Percentiles rank a stretch among this genome's conserved stretches.
phyloP scores from a whole-genome alignment of 352 stramenopile genomes.

The Phytophthora rubi region DNA sequence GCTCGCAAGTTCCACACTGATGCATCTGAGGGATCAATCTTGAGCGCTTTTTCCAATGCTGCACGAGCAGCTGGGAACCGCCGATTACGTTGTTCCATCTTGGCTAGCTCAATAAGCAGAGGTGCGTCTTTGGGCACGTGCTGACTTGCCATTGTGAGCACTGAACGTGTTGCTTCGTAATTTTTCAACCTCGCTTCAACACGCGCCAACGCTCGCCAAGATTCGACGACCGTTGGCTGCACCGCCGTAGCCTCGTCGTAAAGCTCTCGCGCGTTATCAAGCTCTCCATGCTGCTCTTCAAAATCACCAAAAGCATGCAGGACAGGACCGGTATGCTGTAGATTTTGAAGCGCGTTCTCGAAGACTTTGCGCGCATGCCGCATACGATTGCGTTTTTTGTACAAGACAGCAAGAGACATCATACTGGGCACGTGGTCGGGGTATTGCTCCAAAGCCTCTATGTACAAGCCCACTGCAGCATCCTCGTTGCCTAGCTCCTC shows the following conservation, averaged over 20 bases:
- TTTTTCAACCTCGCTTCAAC: conserved; percentile 70
- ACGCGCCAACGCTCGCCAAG: conserved; percentile 73
- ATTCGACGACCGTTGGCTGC: conserved; percentile 66
- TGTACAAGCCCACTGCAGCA: conserved; percentile 67
- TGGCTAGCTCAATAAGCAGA: conserved; percentile 77
- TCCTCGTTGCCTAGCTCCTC: conserved; percentile 79
- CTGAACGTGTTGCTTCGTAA: conserved; percentile 64
- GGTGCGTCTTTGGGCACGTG: conserved; percentile 71
- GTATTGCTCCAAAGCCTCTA: conserved; percentile 58
- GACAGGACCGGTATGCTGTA: conserved; percentile 63
- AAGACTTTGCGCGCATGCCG: conserved; percentile 67
- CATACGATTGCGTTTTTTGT: conserved; percentile 56
- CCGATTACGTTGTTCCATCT: conserved; percentile 82
- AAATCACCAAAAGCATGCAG: conserved; percentile 79
- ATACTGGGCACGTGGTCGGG: conserved; percentile 80
- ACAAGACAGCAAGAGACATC: conserved; percentile 78
- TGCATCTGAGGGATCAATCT: conserved; percentile 67
- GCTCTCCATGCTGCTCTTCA: conserved; percentile 75
- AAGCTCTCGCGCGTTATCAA: conserved; percentile 74
- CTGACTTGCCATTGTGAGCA: conserved; percentile 70
- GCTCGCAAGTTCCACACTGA: conserved; percentile 86
- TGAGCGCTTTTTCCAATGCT: conserved; percentile 78
- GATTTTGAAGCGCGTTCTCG: conserved; percentile 62
- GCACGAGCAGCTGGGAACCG: conserved; percentile 62
- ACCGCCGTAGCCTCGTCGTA: conserved; percentile 76